Base-by-base conservation (phyloP, 2,329 filamentous ascomycete genomes). In the Penicillium oxalicum region DNA sequence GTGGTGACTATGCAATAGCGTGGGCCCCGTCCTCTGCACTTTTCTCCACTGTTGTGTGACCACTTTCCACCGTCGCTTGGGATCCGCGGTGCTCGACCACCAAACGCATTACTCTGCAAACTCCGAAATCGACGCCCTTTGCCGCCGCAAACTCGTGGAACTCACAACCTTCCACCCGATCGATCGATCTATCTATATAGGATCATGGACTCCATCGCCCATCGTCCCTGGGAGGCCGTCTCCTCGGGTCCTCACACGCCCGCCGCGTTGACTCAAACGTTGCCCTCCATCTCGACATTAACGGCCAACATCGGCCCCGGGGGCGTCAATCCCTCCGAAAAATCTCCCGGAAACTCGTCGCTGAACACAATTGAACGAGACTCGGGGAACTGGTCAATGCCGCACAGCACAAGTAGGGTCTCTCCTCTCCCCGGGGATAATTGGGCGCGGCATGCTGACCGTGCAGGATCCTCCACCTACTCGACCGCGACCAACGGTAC, bases 341-440 rank as follows among this genome's bases (percentile, higher is more conserved):
- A 74, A 52, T 70, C 68, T 0, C 70, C 69, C 8, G 68, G 66
- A 18, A 66, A 72, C 45, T 59, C 67, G 7, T 73, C 71, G 4
- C 57, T 74, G 52, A 73, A 70, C 46, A 73, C 71, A 11, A 67
- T 73, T 50, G 74, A 77, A 60, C 75, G 78, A 51, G 78, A 81
- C 61, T 81, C 78, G 24, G 78, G 79, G 51, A 79, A 76, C 61
- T 81, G 78, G 78, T 79, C 78, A 45, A 77, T 79, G 58, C 76
- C 78, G 50, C 78, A 78, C 58, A 79, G 77, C 64, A 77, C 78
- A 61, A 75, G 78, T 79, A 67, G 62, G 72, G 63, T 32, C 29
- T 11, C 29, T 32, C 29, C 32, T 48, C 46, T 62, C 45, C 50
- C 38, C 40, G 37, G 48, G 26, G 50, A 26, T 36, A 48, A 53